Evolutionary conservation across 2,329 filamentous ascomycete species (phyloP).

Genomic region (Diaporthe citriasiana): DNA sequence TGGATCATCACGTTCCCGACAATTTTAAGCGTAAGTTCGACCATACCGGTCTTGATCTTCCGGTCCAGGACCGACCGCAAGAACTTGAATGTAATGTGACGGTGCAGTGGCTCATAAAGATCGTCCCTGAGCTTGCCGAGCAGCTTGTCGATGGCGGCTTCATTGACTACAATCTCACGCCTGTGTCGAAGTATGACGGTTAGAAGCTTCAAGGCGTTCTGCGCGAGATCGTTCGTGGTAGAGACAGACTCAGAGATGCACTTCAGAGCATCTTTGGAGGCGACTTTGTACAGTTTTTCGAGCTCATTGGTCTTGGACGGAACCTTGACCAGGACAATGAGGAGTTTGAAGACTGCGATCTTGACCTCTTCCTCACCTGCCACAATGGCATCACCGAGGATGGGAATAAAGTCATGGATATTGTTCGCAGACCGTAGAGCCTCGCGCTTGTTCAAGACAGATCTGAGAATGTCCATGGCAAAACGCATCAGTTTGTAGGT

Average conservation of each 20-base stretch:
- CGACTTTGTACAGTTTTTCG: constrained; percentile 76
- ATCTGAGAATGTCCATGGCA: constrained; percentile 86
- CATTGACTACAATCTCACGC: constrained; percentile 80
- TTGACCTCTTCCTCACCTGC: constrained; percentile 93
- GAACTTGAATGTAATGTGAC: constrained; percentile 96
- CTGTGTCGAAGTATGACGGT: constrained; percentile 88
- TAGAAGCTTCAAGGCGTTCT: constrained; percentile 90
- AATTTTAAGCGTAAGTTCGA: constrained; percentile 93
- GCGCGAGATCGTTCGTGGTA: constrained; percentile 86
- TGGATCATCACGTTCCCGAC: constrained; percentile 95
- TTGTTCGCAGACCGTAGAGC: constrained; percentile 84
- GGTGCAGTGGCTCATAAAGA: constrained; percentile 90
- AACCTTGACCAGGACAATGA: constrained; percentile 87
- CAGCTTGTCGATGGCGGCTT: constrained; percentile 85
- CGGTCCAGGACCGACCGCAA: constrained; percentile 88
- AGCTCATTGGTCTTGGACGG: constrained; percentile 81
- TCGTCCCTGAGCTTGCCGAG: constrained; percentile 87
- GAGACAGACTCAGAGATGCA: constrained; percentile 82
- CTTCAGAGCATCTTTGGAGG: constrained; percentile 87
- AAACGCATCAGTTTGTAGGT: constrained; percentile 91
- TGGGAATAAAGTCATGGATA: constrained; percentile 86
- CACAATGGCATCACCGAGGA: constrained; percentile 89
- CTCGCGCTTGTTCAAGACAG: constrained; percentile 88
- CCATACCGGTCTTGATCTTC: constrained; percentile 85
- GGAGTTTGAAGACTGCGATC: constrained; percentile 86